Conservation (phyloP, 1,284 basidiomycete genomes). For the Pseudomicrostroma phylloplanum region DNA sequence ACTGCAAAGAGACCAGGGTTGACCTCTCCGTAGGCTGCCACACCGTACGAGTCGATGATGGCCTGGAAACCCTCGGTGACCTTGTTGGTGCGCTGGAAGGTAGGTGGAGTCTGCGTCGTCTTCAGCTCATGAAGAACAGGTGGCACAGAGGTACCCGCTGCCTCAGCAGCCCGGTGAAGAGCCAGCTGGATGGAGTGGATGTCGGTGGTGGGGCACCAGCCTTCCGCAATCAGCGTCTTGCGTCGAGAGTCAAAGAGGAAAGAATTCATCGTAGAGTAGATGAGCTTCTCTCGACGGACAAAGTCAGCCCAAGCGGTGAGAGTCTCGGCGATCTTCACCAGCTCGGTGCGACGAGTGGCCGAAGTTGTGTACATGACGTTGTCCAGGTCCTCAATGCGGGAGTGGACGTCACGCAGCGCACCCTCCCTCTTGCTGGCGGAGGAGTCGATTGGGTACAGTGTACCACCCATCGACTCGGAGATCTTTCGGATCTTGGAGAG, state of each 20-base stretch:
- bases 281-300: slow-evolving; percentile 88
- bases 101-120: slow-evolving; percentile 87
- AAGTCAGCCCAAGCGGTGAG: slow-evolving; percentile 88
- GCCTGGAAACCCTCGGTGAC: slow-evolving; percentile 96
- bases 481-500: slow-evolving; percentile 97
- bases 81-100: slow-evolving; percentile 89
- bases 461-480: slow-evolving; percentile 95
- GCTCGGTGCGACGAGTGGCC: slow-evolving; percentile 71
- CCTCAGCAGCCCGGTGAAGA: slow-evolving; percentile 86
- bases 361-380: slow-evolving; percentile 64
- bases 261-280: slow-evolving; percentile 56
- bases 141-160: slow-evolving; percentile 83
- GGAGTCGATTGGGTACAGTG: slow-evolving; percentile 89
- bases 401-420: slow-evolving; percentile 78
- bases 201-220: slow-evolving; percentile 91
- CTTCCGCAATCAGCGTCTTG: slow-evolving; percentile 94
- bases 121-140: slow-evolving; percentile 86
- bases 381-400: slow-evolving; percentile 85
- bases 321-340: slow-evolving; percentile 77
- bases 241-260: slow-evolving; percentile 89
- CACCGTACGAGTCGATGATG: slow-evolving; percentile 96
- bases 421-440: slow-evolving; percentile 86
- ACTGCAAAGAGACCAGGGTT: slow-evolving; percentile 93
- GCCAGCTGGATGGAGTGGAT: slow-evolving; percentile 80
- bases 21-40: slow-evolving; percentile 90